Evolutionary conservation across 2,329 filamentous ascomycete species (phyloP).

Genomic region (Arthrobotrys conoides): DNA sequence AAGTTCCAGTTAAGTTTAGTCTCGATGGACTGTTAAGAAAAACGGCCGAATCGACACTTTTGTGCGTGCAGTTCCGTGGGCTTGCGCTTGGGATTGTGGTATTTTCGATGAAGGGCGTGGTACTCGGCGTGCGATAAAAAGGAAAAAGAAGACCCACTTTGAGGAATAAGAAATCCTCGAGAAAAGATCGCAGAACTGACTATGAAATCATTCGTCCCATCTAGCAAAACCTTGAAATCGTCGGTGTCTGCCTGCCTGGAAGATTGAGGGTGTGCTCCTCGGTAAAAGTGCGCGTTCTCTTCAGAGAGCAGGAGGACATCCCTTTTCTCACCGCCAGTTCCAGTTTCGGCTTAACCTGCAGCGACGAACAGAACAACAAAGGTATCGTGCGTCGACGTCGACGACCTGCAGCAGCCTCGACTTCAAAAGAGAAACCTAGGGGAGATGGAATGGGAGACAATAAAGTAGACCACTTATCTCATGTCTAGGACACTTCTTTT

Average conservation of each 20-base stretch:
- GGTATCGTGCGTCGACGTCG: slow-evolving; percentile 15
- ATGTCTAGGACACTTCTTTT: neutral
- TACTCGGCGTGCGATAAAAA: neutral
- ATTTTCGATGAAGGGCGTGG: neutral
- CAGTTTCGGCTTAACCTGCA: slow-evolving; percentile 24
- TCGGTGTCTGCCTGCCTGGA: neutral
- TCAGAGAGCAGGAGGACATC: slow-evolving; percentile 15
- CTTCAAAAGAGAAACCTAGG: neutral
- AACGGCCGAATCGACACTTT: slow-evolving; percentile 19
- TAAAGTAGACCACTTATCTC: neutral
- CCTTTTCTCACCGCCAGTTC: slow-evolving; percentile 32
- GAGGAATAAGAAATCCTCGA: neutral
- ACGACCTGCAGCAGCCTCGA: neutral
- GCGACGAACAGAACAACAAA: slow-evolving; percentile 24
- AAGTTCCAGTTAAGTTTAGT: neutral
- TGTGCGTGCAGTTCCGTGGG: slow-evolving; percentile 11
- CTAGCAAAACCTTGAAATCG: slow-evolving; percentile 4
- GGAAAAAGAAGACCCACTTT: neutral
- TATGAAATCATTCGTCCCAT: slow-evolving; percentile 5
- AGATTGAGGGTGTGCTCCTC: slow-evolving; percentile 27
- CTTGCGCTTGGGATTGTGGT: slow-evolving; percentile 5
- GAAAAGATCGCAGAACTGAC: neutral
- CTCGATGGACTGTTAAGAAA: neutral
- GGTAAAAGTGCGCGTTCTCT: slow-evolving; percentile 38
- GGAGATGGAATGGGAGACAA: neutral